Percentiles rank a stretch among this genome's conserved stretches.
These are phyloP conservation scores for Pleurotus platypus DNA, from an alignment of 768 basidiomycete genomes.

Conservation along the genomic window DNA sequence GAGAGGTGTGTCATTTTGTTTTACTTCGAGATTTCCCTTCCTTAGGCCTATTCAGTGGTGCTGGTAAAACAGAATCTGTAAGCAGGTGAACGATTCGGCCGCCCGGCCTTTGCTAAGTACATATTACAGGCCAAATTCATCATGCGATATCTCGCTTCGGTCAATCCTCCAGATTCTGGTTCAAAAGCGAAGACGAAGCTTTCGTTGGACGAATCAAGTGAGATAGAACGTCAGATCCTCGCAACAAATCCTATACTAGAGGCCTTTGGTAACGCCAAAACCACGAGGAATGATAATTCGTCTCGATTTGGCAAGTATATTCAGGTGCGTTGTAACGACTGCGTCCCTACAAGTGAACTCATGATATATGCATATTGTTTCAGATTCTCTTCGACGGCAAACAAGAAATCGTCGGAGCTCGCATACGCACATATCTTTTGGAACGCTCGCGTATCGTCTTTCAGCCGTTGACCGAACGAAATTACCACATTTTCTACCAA, in stretches of 20 bases:
- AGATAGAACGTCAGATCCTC: conserved; percentile 95
- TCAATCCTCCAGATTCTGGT: conserved; percentile 75
- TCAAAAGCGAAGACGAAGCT: conserved; percentile 65
- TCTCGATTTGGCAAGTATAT: conserved; percentile 99
- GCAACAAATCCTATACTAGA: conserved; percentile 99
- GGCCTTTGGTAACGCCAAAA: conserved; percentile 99
- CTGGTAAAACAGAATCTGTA: conserved; percentile 98
- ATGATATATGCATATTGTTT: conserved; percentile 7
- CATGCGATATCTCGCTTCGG: conserved; percentile 97
- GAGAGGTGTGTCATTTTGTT: conserved; percentile 66
- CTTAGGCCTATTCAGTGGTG: conserved; percentile 64
- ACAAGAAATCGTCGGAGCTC: conserved; percentile 96
- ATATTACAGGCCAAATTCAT: conserved; percentile 86
- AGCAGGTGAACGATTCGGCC: conserved; percentile 17
- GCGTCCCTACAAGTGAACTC: not conserved
- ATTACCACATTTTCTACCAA: conserved; percentile 99
- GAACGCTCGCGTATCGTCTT: conserved; percentile 98
- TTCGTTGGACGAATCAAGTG: conserved; percentile 82
- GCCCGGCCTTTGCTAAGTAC: not conserved
- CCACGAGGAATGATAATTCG: conserved; percentile 97
- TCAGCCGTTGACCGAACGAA: conserved; percentile 94
- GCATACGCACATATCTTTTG: conserved; percentile 97
- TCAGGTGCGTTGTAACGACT: conserved; percentile 56
- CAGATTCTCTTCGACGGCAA: conserved; percentile 95
- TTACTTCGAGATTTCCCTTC: conserved; percentile 10